These are phyloP conservation scores for Poronia punctata DNA, from an alignment of 495 filamentous ascomycete genomes.

Conservation along the genomic window DNA sequence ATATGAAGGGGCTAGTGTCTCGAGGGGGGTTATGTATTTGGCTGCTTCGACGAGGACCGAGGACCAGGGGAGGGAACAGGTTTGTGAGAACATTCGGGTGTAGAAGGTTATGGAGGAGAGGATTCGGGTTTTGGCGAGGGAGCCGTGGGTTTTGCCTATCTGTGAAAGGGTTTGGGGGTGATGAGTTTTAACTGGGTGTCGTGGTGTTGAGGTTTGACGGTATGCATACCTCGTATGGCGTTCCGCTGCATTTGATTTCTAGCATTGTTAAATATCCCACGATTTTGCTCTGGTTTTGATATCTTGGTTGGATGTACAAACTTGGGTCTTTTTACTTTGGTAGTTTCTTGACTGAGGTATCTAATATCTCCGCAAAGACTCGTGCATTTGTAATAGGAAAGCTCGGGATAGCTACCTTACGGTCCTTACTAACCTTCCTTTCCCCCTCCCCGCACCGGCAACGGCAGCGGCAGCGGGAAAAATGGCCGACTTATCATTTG, in stretches of 20 bases:
- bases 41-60: constrained; percentile 20
- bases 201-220: background rate
- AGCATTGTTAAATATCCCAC: constrained; percentile 21
- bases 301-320: background rate
- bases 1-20: constrained; percentile 32
- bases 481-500: too few relatives aligned
- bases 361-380: too few relatives aligned
- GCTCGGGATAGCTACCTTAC: too few relatives aligned
- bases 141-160: constrained; percentile 22
- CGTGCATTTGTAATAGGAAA: too few relatives aligned
- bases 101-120: constrained; percentile 22
- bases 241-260: constrained; percentile 27
- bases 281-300: background rate
- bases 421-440: too few relatives aligned
- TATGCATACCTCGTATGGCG: constrained; percentile 20
- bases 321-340: too few relatives aligned
- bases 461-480: too few relatives aligned
- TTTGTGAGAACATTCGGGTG: constrained; percentile 14
- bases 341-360: too few relatives aligned
- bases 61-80: constrained; percentile 19
- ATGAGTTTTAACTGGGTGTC: background rate
- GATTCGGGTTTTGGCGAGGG: constrained; percentile 18
- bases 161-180: background rate
- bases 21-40: constrained; percentile 18
- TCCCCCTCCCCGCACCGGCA: too few relatives aligned